A percentile compares a stretch with the other conserved stretches of the same genome.
These are phyloP conservation scores for Microsporum canis DNA, from an alignment of 2,329 filamentous ascomycete genomes.

Conservation along the genomic window DNA sequence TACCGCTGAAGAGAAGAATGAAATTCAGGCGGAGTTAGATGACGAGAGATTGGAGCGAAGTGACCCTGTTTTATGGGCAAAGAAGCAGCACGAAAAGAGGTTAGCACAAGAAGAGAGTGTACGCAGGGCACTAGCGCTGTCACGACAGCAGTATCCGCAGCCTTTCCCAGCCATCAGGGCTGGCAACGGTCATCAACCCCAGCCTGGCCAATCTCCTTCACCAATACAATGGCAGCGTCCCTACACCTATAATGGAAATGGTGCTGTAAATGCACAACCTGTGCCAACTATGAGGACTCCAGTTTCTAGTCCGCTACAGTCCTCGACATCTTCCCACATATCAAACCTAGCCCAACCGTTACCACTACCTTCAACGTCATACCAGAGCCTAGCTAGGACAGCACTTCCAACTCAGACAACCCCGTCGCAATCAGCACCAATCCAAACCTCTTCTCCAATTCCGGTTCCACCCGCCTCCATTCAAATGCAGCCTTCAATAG, in stretches of 20 bases:
- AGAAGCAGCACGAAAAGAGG: slow-evolving; percentile 15
- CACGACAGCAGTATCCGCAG: no score
- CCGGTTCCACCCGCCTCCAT: background rate
- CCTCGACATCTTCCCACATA: background rate
- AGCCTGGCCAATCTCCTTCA: background rate
- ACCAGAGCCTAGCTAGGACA: background rate
- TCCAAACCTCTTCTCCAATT: background rate
- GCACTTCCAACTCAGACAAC: background rate
- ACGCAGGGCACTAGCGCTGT: background rate
- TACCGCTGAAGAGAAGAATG: slow-evolving; percentile 49
- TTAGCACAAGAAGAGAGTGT: background rate
- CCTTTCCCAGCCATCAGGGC: background rate
- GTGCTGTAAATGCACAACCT: background rate
- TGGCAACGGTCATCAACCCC: background rate
- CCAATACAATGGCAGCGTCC: background rate
- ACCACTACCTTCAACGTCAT: background rate
- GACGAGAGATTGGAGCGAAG: slow-evolving; percentile 32
- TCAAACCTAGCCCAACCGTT: background rate
- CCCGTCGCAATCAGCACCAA: background rate
- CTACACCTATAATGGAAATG: background rate
- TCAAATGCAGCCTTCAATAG: background rate
- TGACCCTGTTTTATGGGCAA: slow-evolving; percentile 26
- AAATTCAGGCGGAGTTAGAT: slow-evolving; percentile 39
- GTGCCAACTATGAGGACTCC: background rate
- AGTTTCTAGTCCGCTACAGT: background rate